These are phyloP conservation scores for Chlorophyllum brunneum DNA, from an alignment of 768 basidiomycete species.

Conservation along the genomic window DNA sequence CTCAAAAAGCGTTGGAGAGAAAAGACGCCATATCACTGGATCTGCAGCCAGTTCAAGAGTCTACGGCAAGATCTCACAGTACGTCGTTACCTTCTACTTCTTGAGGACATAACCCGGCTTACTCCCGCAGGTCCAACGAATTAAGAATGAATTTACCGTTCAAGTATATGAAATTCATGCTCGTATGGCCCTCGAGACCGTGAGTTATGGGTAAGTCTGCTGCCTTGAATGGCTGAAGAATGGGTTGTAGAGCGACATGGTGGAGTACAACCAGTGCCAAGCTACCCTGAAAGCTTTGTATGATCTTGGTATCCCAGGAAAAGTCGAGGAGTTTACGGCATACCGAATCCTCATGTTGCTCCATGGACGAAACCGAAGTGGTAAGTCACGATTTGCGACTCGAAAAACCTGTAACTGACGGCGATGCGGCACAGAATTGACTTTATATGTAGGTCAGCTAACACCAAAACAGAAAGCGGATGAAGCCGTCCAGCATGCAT, in stretches of 20 bases:
- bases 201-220: constrained; percentile 14
- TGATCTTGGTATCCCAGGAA: constrained; percentile 89
- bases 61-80: constrained; percentile 96
- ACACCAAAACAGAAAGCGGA: constrained; percentile 85
- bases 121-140: constrained; percentile 81
- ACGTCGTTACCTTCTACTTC: constrained; percentile 30
- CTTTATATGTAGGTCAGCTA: constrained; percentile 96
- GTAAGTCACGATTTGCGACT: constrained; percentile 42
- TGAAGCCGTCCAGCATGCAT: constrained; percentile 80
- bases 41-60: constrained; percentile 98
- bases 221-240: constrained; percentile 7
- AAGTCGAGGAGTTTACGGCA: constrained; percentile 93
- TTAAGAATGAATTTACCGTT: constrained; percentile 97
- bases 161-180: constrained; percentile 98
- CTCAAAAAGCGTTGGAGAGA: constrained; percentile 88
- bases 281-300: constrained; percentile 86
- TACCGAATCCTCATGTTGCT: constrained; percentile 96
- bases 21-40: constrained; percentile 77
- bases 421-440: constrained; percentile 64
- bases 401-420: neutral
- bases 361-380: constrained; percentile 90
- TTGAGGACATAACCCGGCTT: neutral
- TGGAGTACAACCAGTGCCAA: constrained; percentile 99
- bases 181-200: constrained; percentile 74
- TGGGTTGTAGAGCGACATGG: constrained; percentile 78